A percentile compares a stretch with the other conserved stretches of the same genome.
Conservation (phyloP, 2,329 filamentous ascomycete genomes). For the Sporothrix dimorphospora region DNA sequence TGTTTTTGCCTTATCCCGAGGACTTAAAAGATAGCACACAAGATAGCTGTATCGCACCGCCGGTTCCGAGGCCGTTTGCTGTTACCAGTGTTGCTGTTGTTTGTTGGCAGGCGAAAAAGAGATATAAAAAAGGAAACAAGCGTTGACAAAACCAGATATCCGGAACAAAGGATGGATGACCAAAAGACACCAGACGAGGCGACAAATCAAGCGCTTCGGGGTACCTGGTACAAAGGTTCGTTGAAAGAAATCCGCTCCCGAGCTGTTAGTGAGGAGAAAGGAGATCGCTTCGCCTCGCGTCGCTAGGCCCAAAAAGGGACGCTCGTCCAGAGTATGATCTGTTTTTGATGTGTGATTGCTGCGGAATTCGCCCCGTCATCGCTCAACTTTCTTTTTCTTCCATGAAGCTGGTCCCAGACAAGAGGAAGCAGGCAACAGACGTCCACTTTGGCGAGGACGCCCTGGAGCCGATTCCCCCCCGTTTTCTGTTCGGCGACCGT, state of each 20-base stretch:
- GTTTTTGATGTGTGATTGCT: background rate
- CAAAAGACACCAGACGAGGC: background rate
- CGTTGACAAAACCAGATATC: background rate
- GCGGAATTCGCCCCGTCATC: conserved; percentile 11
- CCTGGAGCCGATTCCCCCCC: background rate
- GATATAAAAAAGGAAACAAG: background rate
- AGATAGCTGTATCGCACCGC: background rate
- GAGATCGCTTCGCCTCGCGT: background rate
- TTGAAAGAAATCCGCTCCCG: background rate
- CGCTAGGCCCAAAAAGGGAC: background rate
- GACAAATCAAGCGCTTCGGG: background rate
- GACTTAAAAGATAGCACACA: background rate
- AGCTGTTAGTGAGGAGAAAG: background rate
- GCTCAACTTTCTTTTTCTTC: background rate
- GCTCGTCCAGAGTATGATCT: background rate
- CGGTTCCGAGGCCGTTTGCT: background rate
- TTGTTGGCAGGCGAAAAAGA: background rate
- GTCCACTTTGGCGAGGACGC: background rate
- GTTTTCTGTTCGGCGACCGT: background rate
- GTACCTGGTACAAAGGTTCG: too few species aligned
- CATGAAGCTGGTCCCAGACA: background rate
- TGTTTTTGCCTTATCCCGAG: too few species aligned
- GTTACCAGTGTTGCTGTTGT: background rate
- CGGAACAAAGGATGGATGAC: background rate
- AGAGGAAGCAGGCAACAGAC: background rate